Evolutionary conservation across 176 grass and related monocot species (phyloP), one percentile per base, ranked within the genome.

Genomic region (Zoysia japonica): DNA sequence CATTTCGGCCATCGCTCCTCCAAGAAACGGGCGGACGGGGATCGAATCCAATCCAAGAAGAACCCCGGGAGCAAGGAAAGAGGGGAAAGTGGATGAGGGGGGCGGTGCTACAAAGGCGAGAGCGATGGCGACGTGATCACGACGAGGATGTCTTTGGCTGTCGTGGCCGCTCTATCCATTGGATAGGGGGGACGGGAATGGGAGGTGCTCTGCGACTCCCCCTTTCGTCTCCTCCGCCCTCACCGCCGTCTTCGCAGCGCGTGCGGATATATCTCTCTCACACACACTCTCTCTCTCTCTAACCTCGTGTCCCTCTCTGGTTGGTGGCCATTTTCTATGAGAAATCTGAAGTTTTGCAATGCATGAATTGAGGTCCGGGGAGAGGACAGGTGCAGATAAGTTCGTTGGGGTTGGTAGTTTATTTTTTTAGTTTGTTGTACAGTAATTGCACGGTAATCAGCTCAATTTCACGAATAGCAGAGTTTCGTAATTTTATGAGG

Each of bases 71-170:
- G 55, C 61, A 57, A 85, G 42, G 54, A 80, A 63, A 76, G 69
- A 37, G 65, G n/a, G 57, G 47, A 42, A 16, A 42, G n/a, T 39
- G 67, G 79, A 39, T 38, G 43, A 12, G 61, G 70, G 70, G 43
- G 85, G 62, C 55, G 40, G n/a, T 76, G 82, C 87, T 88, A 84
- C 87, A 84, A 76, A 80, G 80, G 69, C 61, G 69, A 88, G 38
- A 73, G 67, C 73, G 85, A 43, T 5, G 68, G 69, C 14, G 74
- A 64, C 47, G 77, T 71, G 57, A 89, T 76, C 82, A 85, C 77
- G 81, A 69, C 71, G 71, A 89, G 2, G 59, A 89, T 85, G 70
- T 85, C 87, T 89, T 71, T 49, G 87, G 87, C 82, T 89, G 77
- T 80, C 76, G 82, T 78, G 66, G 50, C 49, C 44, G 82, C 72